Evolutionary conservation across 169 alveolate genomes (phyloP), one percentile per base, ranked within the genome.

Genomic region (Plasmodium chabaudi): DNA sequence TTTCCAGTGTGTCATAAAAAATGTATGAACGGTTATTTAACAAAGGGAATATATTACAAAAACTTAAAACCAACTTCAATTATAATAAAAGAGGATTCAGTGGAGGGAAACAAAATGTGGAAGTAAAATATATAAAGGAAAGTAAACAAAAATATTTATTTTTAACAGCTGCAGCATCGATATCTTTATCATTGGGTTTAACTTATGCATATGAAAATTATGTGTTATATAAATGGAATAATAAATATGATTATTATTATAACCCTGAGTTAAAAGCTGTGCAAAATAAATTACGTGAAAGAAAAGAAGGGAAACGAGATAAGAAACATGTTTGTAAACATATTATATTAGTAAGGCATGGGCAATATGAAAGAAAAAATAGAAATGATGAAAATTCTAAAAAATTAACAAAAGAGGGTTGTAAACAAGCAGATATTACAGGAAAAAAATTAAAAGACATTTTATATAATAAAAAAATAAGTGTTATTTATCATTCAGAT

Each of bases 341-440:
- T 49, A 92, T 86, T 46, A 69, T 92, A n/a, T 61, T 92, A 34
- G 95, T 88, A 17, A 60, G 95, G 64, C 95, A 92, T 88, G 95
- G 93, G 0, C 93, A 92, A 34, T 92, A 92, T 27, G 79, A 73
- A 57, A 27, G 72, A 23, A 73, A 77, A 68, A 75, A 84, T 46
- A 17, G 56, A 42, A 55, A 60, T 51, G 93, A 92, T 69, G 95
- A 87, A 44, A 73, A 70, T n/a, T 56, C 91, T 10, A 92, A 70
- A 57, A 71, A 65, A 13, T 65, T 92, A 34, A 88, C 95, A 5
- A 89, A 87, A 56, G 86, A 86, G 42, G 95, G 95, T 6, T 89
- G 74, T 42, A 87, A 92, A 49, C 95, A 92, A 55, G 93, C 93
- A 12, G 92, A 88, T 15, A 67, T 86, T 23, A 88, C 92, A 0